These are phyloP conservation scores for Colletotrichum tropicicola DNA, from an alignment of 2,329 filamentous ascomycete genomes.

Conservation along the genomic window DNA sequence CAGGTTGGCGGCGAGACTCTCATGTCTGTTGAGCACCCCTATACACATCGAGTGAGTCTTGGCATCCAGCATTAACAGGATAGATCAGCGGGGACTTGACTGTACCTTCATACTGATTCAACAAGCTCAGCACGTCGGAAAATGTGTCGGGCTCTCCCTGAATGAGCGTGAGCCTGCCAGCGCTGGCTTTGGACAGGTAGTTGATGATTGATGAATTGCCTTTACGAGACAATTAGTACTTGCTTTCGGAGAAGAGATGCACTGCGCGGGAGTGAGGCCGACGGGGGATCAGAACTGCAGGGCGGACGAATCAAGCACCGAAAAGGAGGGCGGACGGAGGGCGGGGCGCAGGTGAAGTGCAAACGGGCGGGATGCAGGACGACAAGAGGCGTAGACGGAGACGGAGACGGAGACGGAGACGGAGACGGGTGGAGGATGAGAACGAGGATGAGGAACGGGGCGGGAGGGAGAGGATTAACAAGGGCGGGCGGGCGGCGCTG, in stretches of 20 bases:
- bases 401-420: background rate
- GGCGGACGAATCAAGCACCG: background rate
- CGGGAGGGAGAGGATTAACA: conserved; percentile 2
- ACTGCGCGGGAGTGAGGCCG: background rate
- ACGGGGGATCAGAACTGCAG: background rate
- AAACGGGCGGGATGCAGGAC: background rate
- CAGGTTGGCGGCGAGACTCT: conserved; percentile 86
- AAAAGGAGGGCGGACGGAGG: conserved; percentile 3
- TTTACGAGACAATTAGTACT: conserved; percentile 26
- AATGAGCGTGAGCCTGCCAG: conserved; percentile 58
- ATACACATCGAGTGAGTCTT: conserved; percentile 3
- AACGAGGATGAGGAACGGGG: background rate
- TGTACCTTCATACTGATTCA: conserved; percentile 79
- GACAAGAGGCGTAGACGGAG: background rate
- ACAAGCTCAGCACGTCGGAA: conserved; percentile 74
- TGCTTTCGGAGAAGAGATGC: conserved; percentile 31
- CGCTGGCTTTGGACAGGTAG: conserved; percentile 57
- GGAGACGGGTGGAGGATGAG: background rate
- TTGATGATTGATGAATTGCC: conserved; percentile 54
- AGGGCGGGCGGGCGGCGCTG: conserved; percentile 27
- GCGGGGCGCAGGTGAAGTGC: background rate
- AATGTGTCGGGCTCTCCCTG: conserved; percentile 73
- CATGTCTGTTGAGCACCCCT: conserved; percentile 84
- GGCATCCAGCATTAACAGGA: conserved; percentile 4
- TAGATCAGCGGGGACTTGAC: background rate